phyloP scores from a whole-genome alignment of 768 basidiomycete species.

The Pleurotus pulmonarius region DNA sequence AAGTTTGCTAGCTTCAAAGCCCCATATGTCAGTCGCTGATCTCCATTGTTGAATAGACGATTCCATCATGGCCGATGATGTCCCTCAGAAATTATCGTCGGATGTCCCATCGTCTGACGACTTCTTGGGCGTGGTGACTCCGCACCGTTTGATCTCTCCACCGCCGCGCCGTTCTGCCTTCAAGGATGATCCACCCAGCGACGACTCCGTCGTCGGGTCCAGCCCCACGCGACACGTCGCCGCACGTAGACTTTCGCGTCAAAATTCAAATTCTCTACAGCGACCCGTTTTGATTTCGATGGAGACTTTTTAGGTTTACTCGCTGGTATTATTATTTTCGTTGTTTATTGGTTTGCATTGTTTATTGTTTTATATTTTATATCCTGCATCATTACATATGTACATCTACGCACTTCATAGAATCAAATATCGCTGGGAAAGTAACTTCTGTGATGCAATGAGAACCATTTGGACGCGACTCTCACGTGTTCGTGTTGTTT shows the following conservation, averaged over 20 bases:
- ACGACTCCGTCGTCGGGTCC: constrained; percentile 38
- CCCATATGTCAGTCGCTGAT: neutral
- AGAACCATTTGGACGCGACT: no score
- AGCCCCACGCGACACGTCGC: constrained; percentile 48
- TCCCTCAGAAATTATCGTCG: neutral
- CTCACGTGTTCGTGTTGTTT: no score
- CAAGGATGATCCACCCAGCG: constrained; percentile 38
- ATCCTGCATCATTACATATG: neutral
- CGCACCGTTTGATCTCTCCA: constrained; percentile 66
- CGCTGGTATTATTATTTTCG: neutral
- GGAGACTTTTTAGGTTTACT: neutral
- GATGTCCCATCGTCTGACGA: constrained; percentile 65
- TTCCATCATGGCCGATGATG: constrained; percentile 33
- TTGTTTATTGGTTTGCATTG: neutral
- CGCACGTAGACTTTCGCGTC: constrained; percentile 34
- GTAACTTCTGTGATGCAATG: no score
- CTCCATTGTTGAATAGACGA: constrained; percentile 33
- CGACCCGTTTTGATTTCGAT: neutral
- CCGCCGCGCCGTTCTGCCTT: constrained; percentile 36
- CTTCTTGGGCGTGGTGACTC: constrained; percentile 61
- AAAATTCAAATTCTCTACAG: constrained; percentile 23
- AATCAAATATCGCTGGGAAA: no score
- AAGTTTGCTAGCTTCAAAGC: constrained; percentile 10
- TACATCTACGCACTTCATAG: neutral
- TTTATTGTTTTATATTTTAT: neutral